phyloP scores from a whole-genome alignment of 2,329 filamentous ascomycete genomes.

The Rhynchosporium graminicola region DNA sequence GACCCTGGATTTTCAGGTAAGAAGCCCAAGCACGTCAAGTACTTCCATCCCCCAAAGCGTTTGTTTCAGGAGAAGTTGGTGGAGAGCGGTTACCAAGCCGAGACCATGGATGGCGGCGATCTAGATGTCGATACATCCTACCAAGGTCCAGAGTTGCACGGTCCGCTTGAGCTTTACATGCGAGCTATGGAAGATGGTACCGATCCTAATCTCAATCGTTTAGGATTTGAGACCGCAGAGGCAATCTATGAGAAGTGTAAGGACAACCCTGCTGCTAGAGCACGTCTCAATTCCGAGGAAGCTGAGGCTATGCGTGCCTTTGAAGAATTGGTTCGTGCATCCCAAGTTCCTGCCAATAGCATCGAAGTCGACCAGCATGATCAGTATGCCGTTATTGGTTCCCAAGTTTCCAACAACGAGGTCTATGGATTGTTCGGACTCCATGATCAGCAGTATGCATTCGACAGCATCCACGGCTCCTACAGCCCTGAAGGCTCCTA shows the following conservation, averaged over 20 bases:
- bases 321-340: neutral
- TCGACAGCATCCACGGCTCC: neutral
- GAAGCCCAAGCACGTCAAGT: neutral
- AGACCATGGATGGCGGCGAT: neutral
- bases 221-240: neutral
- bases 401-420: neutral
- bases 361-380: neutral
- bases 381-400: neutral
- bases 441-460: neutral
- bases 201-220: constrained; percentile 7
- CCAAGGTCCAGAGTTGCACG: constrained; percentile 5
- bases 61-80: neutral
- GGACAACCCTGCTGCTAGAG: neutral
- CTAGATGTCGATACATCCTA: neutral
- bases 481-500: too few species aligned
- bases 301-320: neutral
- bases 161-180: neutral
- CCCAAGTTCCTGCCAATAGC: neutral
- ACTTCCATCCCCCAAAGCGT: neutral
- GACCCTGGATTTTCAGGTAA: neutral
- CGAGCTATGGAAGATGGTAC: neutral
- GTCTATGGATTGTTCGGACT: neutral
- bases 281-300: neutral
- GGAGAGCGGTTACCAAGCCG: neutral
- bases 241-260: neutral